Evolutionary conservation across 495 filamentous ascomycete genomes (phyloP), one percentile per base, ranked within the genome.

Genomic region (Staphylotrichum longicolle): DNA sequence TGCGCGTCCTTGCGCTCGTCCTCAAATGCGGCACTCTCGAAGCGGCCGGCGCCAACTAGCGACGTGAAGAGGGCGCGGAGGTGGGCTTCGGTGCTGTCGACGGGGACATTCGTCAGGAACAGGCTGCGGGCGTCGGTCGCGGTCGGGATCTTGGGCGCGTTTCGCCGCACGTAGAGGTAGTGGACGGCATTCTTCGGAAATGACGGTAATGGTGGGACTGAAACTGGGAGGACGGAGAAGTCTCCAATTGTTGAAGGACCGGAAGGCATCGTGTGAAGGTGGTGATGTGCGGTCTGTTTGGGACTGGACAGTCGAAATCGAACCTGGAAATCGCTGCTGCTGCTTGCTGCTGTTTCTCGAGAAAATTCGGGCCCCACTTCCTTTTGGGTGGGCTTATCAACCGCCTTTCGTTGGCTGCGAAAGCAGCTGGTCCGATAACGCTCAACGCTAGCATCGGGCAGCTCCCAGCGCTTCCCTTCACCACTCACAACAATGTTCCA

Each of bases 101-200:
- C 78, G 40, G 94, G 95, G 6, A 93, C 70, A 70, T 98, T 98
- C 62, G 91, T 87, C 30, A 93, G 68, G 76, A 96, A 98, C 32
- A 98, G 81, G 50, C 88, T 89, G 60, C 91, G 86, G 30, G 82
- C 70, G 67, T 92, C 85, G 67, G 88, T 81, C 15, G 84, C 77
- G 10, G 88, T 87, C 14, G 90, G 86, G 32, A 92, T 81, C 67
- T 86, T 89, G 58, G 88, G 92, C 47, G 86, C 81, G 70, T 97
- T 91, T 37, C 83, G 85, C 58, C 88, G 89, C 54, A 97, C 73
- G 75, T 96, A 96, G 70, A 98, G 80, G 77, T 91, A 90, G 76
- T 98, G 94, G 51, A 80, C 84, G 61, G 80, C 82, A n/a, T 80
- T 64, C 15, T 78, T 68, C 7, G 84, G 82, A 65, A 77, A 86